These are phyloP conservation scores for Scheffersomyces parashehatae DNA, from an alignment of 1,139 yeast genomes.

Conservation along the genomic window DNA sequence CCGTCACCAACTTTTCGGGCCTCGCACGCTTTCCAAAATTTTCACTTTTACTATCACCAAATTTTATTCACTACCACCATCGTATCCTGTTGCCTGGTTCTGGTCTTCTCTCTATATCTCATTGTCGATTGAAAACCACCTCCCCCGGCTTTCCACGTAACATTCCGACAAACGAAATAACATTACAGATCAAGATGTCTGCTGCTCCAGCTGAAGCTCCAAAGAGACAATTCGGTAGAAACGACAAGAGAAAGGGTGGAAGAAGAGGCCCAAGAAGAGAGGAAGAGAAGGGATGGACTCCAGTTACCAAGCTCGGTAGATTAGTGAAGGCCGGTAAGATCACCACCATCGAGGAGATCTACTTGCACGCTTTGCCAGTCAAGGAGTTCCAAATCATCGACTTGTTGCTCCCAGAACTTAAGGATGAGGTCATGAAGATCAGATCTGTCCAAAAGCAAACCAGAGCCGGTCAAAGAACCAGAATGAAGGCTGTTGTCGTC, in stretches of 20 bases:
- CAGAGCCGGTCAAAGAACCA: conserved; percentile 99
- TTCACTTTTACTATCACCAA: neutral
- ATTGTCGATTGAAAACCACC: conserved; percentile 84
- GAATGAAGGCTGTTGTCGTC: conserved; percentile 99
- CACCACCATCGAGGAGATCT: conserved; percentile 95
- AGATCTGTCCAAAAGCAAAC: conserved; percentile 99
- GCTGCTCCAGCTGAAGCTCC: conserved; percentile 56
- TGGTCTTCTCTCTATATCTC: conserved; percentile 11
- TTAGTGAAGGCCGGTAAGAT: conserved; percentile 98
- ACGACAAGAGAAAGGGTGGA: conserved; percentile 59
- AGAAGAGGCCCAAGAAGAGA: conserved; percentile 67
- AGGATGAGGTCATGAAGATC: conserved; percentile 99
- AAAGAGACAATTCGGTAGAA: conserved; percentile 64
- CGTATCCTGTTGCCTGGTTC: neutral
- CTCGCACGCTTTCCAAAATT: too few species aligned
- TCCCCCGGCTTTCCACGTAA: conserved; percentile 92
- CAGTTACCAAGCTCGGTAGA: conserved; percentile 99
- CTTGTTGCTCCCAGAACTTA: conserved; percentile 90
- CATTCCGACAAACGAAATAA: conserved; percentile 62
- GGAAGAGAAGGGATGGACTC: conserved; percentile 99
- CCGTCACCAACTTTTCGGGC: too few species aligned
- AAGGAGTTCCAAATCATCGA: conserved; percentile 99
- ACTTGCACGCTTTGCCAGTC: conserved; percentile 98
- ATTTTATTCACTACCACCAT: neutral
- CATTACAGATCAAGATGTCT: conserved; percentile 51